Percentiles rank a stretch among this genome's conserved stretches.
These are phyloP conservation scores for Phytophthora megakarya DNA, from an alignment of 352 stramenopile species.

Conservation along the genomic window DNA sequence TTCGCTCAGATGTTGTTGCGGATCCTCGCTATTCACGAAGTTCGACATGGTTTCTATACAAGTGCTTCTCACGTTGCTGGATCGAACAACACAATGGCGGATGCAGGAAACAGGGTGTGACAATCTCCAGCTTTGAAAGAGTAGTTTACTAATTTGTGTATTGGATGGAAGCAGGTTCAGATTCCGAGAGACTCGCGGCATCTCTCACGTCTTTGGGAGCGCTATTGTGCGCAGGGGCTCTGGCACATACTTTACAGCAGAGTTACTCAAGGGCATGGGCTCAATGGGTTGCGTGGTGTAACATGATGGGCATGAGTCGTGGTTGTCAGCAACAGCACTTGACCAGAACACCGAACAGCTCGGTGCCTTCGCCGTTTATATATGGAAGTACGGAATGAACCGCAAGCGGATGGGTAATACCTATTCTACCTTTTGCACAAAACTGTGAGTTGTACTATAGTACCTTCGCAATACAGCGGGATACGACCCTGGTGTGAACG, in stretches of 20 bases:
- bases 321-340: background rate
- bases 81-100: constrained; percentile 14
- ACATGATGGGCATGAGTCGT: constrained; percentile 8
- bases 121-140: background rate
- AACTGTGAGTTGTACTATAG: constrained; percentile 16
- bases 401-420: constrained; percentile 3
- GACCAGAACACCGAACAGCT: constrained; percentile 22
- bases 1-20: constrained; percentile 20
- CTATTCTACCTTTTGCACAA: constrained; percentile 23
- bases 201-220: constrained; percentile 26
- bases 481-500: background rate
- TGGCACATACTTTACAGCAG: constrained; percentile 9
- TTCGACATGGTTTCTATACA: constrained; percentile 14
- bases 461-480: constrained; percentile 16
- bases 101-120: constrained; percentile 27
- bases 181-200: constrained; percentile 15
- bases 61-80: constrained; percentile 13
- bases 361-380: constrained; percentile 13
- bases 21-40: constrained; percentile 6
- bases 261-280: constrained; percentile 14
- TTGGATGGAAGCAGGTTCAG: constrained; percentile 7
- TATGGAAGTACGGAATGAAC: constrained; percentile 33
- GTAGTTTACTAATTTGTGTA: constrained; percentile 4
- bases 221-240: constrained; percentile 13
- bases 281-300: constrained; percentile 15